phyloP scores from a whole-genome alignment of 78 protist genomes.

The Dictyostelium firmibasis region DNA sequence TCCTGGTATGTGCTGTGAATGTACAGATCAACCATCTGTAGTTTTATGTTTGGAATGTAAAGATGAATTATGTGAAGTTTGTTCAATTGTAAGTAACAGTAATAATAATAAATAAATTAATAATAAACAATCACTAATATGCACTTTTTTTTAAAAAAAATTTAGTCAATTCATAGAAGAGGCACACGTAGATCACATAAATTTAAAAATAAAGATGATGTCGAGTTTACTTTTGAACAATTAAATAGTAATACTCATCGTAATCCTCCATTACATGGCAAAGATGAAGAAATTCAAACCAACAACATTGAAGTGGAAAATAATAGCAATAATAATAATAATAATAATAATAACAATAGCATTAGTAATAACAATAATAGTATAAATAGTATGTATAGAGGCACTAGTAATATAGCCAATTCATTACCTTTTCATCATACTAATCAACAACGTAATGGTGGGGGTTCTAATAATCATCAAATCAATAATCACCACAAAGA shows the following conservation, averaged over 20 bases:
- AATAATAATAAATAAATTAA: not conserved
- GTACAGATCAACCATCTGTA: conserved; percentile 53
- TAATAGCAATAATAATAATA: not conserved
- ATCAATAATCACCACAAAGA: not conserved
- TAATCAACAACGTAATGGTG: not conserved
- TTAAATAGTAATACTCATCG: not conserved
- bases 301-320: no score
- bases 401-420: not conserved
- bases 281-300: not conserved
- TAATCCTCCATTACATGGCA: not conserved
- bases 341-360: not conserved
- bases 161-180: conserved; percentile 46
- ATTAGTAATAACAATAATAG: not conserved
- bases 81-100: conserved; percentile 62
- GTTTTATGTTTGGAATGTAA: conserved; percentile 29
- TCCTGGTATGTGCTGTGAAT: conserved; percentile 73
- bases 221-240: not conserved
- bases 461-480: not conserved
- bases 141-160: not conserved
- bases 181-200: conserved; percentile 33
- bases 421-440: not conserved
- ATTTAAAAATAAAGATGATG: not conserved
- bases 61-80: conserved; percentile 61
- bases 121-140: not conserved
- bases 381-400: conserved; percentile 10